Conservation (phyloP, 345 rosid species). For the Abelmoschus esculentus region DNA sequence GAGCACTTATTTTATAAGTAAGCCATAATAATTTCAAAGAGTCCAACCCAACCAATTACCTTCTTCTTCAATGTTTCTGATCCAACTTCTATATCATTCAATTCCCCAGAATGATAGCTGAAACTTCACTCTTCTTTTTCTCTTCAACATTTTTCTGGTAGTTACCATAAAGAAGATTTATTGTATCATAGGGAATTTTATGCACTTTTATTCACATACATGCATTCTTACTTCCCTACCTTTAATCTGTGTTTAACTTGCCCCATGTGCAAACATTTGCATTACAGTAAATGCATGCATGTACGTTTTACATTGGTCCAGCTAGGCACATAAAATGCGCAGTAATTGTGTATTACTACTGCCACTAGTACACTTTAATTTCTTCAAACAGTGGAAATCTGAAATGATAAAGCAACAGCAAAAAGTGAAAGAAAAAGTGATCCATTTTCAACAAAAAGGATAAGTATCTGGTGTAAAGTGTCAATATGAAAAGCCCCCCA, state of each 20-base stretch:
- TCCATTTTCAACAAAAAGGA: not conserved
- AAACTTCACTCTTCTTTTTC: not conserved
- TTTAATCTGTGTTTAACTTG: not conserved
- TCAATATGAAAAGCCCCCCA: constrained; percentile 1
- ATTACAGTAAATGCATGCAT: not conserved
- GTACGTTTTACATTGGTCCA: not conserved
- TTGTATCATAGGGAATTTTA: not conserved
- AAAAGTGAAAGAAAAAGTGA: not conserved
- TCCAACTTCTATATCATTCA: not conserved
- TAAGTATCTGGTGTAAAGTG: not conserved
- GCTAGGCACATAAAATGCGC: not conserved
- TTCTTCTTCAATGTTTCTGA: not conserved
- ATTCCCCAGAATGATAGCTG: not conserved
- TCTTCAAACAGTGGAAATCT: not conserved
- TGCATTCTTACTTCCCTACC: not conserved
- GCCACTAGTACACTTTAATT: not conserved
- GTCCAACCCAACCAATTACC: not conserved
- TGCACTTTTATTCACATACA: not conserved
- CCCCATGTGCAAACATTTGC: not conserved
- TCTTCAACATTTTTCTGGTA: not conserved
- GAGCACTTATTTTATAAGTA: too few species aligned
- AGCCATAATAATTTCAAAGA: not conserved
- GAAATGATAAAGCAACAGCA: not conserved
- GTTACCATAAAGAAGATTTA: not conserved
- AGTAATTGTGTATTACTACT: not conserved